phyloP scores from a whole-genome alignment of 805 yeast species.

The Kuraishia piskuri region DNA sequence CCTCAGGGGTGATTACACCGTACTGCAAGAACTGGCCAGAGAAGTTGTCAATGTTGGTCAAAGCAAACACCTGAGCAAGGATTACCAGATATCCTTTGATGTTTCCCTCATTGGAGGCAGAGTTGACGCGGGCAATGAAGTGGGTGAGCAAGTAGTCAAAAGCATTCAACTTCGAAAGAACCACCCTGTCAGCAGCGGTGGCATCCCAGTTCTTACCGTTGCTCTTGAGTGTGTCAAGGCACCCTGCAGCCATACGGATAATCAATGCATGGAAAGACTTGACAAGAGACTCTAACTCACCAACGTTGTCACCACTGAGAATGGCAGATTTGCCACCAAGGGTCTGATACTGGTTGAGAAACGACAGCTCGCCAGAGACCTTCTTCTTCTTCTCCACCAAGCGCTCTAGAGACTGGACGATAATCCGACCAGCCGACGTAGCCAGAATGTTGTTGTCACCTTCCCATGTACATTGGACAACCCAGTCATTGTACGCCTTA shows the following conservation, averaged over 20 bases:
- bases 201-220: constrained; percentile 34
- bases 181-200: constrained; percentile 36
- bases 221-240: constrained; percentile 22
- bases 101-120: constrained; percentile 21
- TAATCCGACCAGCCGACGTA: constrained; percentile 75
- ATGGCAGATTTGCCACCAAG: constrained; percentile 23
- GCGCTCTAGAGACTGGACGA: constrained; percentile 40
- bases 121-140: constrained; percentile 25
- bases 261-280: constrained; percentile 31
- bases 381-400: constrained; percentile 30
- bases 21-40: constrained; percentile 65
- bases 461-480: constrained; percentile 98
- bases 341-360: constrained; percentile 23
- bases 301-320: constrained; percentile 19
- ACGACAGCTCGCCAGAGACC: constrained; percentile 38
- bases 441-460: constrained; percentile 90
- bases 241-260: constrained; percentile 26
- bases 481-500: constrained; percentile 85
- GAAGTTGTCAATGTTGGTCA: constrained; percentile 59
- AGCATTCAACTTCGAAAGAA: constrained; percentile 42
- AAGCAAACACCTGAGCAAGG: constrained; percentile 55
- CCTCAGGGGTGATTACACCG: constrained; percentile 42
- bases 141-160: constrained; percentile 36
- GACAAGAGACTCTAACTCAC: constrained; percentile 22
- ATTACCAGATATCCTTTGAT: constrained; percentile 41